Conservation (phyloP, 2,329 filamentous ascomycete species). For the Colletotrichum echinochloae region DNA sequence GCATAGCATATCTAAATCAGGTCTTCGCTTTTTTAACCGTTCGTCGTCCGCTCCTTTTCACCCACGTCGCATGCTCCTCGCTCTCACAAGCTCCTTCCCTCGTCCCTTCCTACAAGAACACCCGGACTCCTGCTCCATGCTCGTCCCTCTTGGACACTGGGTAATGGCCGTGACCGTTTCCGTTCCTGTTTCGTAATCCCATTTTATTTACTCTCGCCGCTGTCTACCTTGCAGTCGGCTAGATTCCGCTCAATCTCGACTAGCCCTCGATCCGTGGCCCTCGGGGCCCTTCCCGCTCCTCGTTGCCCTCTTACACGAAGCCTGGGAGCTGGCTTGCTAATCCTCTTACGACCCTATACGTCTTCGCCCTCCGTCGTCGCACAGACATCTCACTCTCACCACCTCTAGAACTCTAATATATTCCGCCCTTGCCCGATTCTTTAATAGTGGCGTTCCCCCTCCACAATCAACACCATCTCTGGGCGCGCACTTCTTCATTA, state of each 20-base stretch:
- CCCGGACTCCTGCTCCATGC: slow-evolving; percentile 40
- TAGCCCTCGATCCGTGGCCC: slow-evolving; percentile 28
- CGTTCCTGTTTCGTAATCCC: slow-evolving; percentile 40
- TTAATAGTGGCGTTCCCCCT: slow-evolving; percentile 38
- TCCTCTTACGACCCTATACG: slow-evolving; percentile 33
- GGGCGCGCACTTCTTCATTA: slow-evolving; percentile 30
- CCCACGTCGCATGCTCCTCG: slow-evolving; percentile 34
- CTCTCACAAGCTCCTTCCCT: slow-evolving; percentile 35
- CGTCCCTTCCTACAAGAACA: slow-evolving; percentile 40
- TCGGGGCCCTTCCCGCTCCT: slow-evolving; percentile 36
- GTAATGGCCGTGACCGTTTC: slow-evolving; percentile 42
- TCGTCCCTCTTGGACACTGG: slow-evolving; percentile 40
- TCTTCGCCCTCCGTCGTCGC: slow-evolving; percentile 26
- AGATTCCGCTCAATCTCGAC: slow-evolving; percentile 33
- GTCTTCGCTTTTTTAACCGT: slow-evolving; percentile 37
- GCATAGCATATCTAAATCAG: slow-evolving; percentile 38
- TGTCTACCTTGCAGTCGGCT: slow-evolving; percentile 37
- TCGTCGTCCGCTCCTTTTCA: slow-evolving; percentile 39
- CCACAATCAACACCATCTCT: slow-evolving; percentile 27
- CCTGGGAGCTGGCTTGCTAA: slow-evolving; percentile 36
- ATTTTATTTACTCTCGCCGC: slow-evolving; percentile 25
- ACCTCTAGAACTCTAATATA: slow-evolving; percentile 37
- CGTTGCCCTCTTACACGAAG: slow-evolving; percentile 27
- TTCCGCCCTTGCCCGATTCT: slow-evolving; percentile 24
- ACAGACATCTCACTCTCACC: slow-evolving; percentile 40